These are phyloP conservation scores for Fermentozyma sake DNA, from an alignment of 1,139 yeast species.

Conservation along the genomic window DNA sequence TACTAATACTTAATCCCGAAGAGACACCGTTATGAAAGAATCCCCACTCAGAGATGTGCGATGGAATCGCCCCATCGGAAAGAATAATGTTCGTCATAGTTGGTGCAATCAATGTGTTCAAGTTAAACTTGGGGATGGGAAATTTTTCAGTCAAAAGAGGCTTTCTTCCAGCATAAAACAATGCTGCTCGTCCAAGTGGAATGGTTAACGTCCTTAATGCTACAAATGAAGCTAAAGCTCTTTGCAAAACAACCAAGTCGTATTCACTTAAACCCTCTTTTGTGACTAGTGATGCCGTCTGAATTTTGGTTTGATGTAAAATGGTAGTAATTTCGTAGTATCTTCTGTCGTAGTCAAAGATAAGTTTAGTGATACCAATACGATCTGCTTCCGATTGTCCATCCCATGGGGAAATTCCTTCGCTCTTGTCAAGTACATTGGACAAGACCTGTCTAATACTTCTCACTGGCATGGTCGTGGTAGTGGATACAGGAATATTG, in stretches of 20 bases:
- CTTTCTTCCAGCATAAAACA: slow-evolving; percentile 62
- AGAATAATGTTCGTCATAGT: slow-evolving; percentile 59
- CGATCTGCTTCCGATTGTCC: slow-evolving; percentile 65
- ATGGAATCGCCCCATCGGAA: slow-evolving; percentile 51
- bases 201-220: slow-evolving; percentile 72
- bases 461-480: slow-evolving; percentile 17
- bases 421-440: slow-evolving; percentile 43
- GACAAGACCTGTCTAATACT: slow-evolving; percentile 49
- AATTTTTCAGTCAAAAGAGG: slow-evolving; percentile 85
- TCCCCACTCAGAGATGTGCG: slow-evolving; percentile 69
- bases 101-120: slow-evolving; percentile 65
- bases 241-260: slow-evolving; percentile 54
- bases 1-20: slow-evolving; percentile 75
- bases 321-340: slow-evolving; percentile 72
- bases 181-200: slow-evolving; percentile 76
- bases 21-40: slow-evolving; percentile 91
- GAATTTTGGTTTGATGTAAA: slow-evolving; percentile 67
- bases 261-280: slow-evolving; percentile 48
- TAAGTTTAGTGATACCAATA: slow-evolving; percentile 59
- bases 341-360: slow-evolving; percentile 75
- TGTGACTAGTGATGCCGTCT: slow-evolving; percentile 41
- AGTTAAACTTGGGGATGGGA: slow-evolving; percentile 72
- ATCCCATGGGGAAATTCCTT: slow-evolving; percentile 55
- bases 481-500: slow-evolving; percentile 6
- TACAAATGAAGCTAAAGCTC: slow-evolving; percentile 58